phyloP scores from a whole-genome alignment of 1,139 yeast species.

The Pichiaceae sp. region DNA sequence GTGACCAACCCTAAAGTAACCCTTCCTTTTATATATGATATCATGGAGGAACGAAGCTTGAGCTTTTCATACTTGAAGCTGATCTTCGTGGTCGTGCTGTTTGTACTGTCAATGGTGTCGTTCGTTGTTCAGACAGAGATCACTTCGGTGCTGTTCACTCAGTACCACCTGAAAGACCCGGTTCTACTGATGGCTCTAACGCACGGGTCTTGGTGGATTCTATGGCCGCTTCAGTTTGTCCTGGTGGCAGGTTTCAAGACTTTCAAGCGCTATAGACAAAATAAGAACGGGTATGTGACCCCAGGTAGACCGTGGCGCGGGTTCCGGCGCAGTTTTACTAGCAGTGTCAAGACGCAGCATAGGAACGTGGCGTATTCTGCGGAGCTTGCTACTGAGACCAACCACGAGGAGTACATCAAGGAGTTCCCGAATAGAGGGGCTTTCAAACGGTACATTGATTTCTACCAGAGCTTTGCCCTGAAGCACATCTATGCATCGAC shows the following conservation, averaged over 20 bases:
- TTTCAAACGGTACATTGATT: constrained; percentile 31
- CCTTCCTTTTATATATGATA: background rate
- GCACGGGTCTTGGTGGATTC: constrained; percentile 70
- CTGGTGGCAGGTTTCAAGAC: constrained; percentile 38
- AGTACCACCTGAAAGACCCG: constrained; percentile 58
- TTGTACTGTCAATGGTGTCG: constrained; percentile 50
- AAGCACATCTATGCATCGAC: constrained; percentile 38
- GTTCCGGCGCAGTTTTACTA: constrained; percentile 31
- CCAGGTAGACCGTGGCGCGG: constrained; percentile 30
- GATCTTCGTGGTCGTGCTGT: constrained; percentile 46
- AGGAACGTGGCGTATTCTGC: constrained; percentile 26
- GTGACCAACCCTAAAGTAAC: too few relatives aligned
- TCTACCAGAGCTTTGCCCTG: constrained; percentile 38
- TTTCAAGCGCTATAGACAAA: constrained; percentile 26
- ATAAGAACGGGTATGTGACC: constrained; percentile 25
- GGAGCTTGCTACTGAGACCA: constrained; percentile 22
- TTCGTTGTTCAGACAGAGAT: constrained; percentile 78
- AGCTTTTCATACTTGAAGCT: constrained; percentile 31
- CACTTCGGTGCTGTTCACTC: constrained; percentile 61
- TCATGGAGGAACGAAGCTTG: background rate
- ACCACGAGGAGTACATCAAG: constrained; percentile 15
- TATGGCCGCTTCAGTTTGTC: constrained; percentile 70
- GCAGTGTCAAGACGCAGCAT: constrained; percentile 34
- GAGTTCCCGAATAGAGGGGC: constrained; percentile 15
- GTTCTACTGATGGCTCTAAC: constrained; percentile 58